Evolutionary conservation across 805 yeast species (phyloP).

Genomic region (Teunomyces gatunensis): DNA sequence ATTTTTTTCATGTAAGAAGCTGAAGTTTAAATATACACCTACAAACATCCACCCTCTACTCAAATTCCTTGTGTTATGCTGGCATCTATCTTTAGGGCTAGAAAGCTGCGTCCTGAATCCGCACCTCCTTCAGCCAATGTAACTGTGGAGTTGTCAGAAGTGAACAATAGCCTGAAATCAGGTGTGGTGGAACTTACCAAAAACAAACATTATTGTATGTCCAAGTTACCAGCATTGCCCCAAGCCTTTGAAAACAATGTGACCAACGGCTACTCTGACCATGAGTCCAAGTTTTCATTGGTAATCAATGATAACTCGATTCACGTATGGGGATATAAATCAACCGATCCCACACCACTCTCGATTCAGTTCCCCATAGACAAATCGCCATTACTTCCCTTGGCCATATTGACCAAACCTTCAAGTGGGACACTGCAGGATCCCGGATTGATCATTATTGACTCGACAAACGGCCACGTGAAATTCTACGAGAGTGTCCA

Average conservation of each 20-base stretch:
- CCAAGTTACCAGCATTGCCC: constrained; percentile 58
- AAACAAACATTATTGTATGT: constrained; percentile 56
- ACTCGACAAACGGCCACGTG: constrained; percentile 55
- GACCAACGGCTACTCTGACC: constrained; percentile 46
- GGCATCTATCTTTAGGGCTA: constrained; percentile 9
- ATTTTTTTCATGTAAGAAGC: constrained; percentile 1
- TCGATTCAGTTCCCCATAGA: constrained; percentile 52
- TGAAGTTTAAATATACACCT: background rate
- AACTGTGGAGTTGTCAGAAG: background rate
- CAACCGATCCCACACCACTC: constrained; percentile 59
- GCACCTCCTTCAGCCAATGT: constrained; percentile 3
- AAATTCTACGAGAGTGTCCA: constrained; percentile 74
- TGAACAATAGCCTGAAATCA: background rate
- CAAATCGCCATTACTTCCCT: constrained; percentile 32
- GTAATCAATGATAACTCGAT: constrained; percentile 49
- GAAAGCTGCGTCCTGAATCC: constrained; percentile 2
- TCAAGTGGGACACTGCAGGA: constrained; percentile 45
- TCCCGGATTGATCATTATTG: constrained; percentile 73
- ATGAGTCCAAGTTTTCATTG: constrained; percentile 47
- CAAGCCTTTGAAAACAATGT: constrained; percentile 26
- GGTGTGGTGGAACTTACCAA: constrained; percentile 48
- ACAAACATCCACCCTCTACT: background rate
- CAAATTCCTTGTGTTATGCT: constrained; percentile 1
- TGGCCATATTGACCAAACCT: constrained; percentile 60
- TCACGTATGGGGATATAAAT: constrained; percentile 66